Conservation (phyloP, 108 stramenopile genomes). For the Conticribra weissflogii region DNA sequence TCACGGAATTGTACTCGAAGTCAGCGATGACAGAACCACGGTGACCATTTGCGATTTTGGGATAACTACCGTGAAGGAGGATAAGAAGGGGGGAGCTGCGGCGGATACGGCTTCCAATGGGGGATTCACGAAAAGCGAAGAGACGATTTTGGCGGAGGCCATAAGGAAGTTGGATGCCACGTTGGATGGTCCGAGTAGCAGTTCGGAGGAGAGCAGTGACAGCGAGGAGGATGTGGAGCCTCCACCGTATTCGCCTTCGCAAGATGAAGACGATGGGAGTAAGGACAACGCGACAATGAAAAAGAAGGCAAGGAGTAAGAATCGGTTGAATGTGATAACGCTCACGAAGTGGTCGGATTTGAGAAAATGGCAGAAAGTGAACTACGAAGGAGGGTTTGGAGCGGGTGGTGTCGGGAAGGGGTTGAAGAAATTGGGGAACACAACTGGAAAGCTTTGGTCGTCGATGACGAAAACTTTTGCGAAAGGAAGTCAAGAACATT, state of each 20-base stretch:
- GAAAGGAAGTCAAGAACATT: not conserved
- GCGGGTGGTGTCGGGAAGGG: slow-evolving; percentile 19
- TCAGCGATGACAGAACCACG: slow-evolving; percentile 35
- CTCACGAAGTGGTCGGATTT: slow-evolving; percentile 47
- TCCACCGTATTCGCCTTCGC: not conserved
- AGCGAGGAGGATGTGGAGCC: not conserved
- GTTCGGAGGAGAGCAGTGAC: not conserved
- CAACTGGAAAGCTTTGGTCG: slow-evolving; percentile 38
- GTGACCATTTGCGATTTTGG: slow-evolving; percentile 63
- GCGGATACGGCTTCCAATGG: slow-evolving; percentile 4
- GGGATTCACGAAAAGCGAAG: not conserved
- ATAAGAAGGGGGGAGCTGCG: slow-evolving; percentile 7
- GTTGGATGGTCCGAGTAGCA: slow-evolving; percentile 2
- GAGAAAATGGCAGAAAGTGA: slow-evolving; percentile 40
- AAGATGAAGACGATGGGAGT: not conserved
- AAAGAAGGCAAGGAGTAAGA: slow-evolving; percentile 7
- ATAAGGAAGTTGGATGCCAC: slow-evolving; percentile 30
- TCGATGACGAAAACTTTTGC: slow-evolving; percentile 36
- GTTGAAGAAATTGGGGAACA: slow-evolving; percentile 27
- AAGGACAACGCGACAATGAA: slow-evolving; percentile 5
- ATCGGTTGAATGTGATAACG: slow-evolving; percentile 43
- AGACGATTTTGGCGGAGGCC: slow-evolving; percentile 31
- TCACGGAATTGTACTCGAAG: slow-evolving; percentile 60
- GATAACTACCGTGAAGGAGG: slow-evolving; percentile 35
- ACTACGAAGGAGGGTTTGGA: slow-evolving; percentile 33